phyloP scores from a whole-genome alignment of 2,329 filamentous ascomycete species.

The Diplodia mutila region DNA sequence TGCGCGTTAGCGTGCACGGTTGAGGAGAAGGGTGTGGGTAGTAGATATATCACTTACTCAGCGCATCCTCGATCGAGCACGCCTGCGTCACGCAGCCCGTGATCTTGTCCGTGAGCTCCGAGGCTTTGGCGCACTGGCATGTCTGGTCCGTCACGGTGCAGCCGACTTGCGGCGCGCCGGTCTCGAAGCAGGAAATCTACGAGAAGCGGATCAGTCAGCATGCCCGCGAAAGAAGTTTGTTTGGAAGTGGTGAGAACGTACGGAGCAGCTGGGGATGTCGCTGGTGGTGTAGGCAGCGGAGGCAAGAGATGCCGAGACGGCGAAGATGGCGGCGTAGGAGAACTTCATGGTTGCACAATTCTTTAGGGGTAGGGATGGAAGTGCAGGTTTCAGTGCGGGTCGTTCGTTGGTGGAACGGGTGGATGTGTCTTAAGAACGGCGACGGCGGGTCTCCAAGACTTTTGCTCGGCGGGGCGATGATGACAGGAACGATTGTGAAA shows the following conservation, averaged over 20 bases:
- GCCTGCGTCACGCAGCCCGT: conserved; percentile 43
- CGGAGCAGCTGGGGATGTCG: conserved; percentile 40
- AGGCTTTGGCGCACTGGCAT: conserved; percentile 57
- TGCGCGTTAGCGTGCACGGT: neutral
- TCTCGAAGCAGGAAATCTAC: conserved; percentile 53
- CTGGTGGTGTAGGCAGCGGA: conserved; percentile 22
- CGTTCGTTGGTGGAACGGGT: neutral
- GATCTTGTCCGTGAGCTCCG: conserved; percentile 45
- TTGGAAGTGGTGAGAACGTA: conserved; percentile 30
- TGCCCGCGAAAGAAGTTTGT: neutral
- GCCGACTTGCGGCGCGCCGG: conserved; percentile 52
- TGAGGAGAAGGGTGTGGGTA: neutral
- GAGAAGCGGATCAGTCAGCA: neutral
- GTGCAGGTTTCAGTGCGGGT: neutral
- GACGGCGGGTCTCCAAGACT: neutral
- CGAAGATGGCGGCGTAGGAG: neutral
- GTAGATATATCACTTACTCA: conserved; percentile 39
- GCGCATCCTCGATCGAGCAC: conserved; percentile 44
- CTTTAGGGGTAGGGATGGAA: too few species aligned
- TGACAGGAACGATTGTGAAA: conserved; percentile 8
- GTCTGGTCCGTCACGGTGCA: conserved; percentile 52
- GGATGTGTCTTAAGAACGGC: neutral
- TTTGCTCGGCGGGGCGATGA: neutral
- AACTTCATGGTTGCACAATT: conserved; percentile 14
- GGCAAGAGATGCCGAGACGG: conserved; percentile 18